These are phyloP conservation scores for Sclerotinia nivalis DNA, from an alignment of 2,329 filamentous ascomycete genomes.

Conservation along the genomic window DNA sequence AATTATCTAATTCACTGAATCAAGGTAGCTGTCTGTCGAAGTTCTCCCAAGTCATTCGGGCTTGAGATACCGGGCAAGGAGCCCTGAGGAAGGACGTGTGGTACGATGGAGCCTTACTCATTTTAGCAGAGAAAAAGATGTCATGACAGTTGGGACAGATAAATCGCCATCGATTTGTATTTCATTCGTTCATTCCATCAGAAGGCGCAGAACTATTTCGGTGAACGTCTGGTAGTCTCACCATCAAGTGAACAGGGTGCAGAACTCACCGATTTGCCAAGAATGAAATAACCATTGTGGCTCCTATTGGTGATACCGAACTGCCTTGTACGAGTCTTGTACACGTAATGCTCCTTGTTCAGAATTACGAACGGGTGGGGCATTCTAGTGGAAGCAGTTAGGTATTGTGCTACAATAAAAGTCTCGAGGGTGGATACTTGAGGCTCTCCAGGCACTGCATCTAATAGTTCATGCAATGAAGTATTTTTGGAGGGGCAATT, in stretches of 20 bases:
- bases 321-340: not conserved
- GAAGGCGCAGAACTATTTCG: not conserved
- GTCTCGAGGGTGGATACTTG: not conserved
- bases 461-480: too few relatives aligned
- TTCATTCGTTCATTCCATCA: not conserved
- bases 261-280: not conserved
- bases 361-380: too few relatives aligned
- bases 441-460: not conserved
- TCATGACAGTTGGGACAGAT: not conserved
- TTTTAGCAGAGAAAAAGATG: not conserved
- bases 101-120: not conserved
- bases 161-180: too few relatives aligned
- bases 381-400: too few relatives aligned
- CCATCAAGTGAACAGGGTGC: not conserved
- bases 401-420: not conserved
- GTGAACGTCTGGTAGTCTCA: not conserved
- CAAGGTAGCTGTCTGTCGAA: not conserved
- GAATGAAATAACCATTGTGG: not conserved
- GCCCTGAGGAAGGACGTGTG: not conserved
- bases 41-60: not conserved
- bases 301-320: not conserved
- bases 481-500: not conserved
- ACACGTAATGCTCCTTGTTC: too few relatives aligned
- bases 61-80: not conserved
- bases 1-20: not conserved